Evolutionary conservation across 257 asterid genomes (phyloP), one percentile per base, ranked within the genome.

Genomic region (Rehmannia glutinosa): DNA sequence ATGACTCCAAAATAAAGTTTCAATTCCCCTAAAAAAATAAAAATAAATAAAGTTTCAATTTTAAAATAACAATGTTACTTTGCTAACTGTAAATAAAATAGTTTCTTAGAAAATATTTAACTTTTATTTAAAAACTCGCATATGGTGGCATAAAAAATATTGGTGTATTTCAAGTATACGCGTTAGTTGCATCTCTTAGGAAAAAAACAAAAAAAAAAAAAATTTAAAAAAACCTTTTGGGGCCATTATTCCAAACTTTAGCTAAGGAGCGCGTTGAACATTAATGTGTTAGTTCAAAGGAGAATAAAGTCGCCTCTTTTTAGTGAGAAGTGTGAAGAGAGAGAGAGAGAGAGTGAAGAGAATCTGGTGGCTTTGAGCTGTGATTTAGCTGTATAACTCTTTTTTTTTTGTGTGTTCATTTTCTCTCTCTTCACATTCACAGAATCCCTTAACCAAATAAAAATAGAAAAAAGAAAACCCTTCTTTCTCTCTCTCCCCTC

Each of bases 311-410:
- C 73, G 64, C 54, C 68, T 59, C 51, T 33, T 16, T 15, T 10
- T 49, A 35, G 61, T 28, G 77, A 19, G 38, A 8, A 19, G 65
- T 20, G 47, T 23, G 67, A 68, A 42, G 69, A 73, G 68, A 70
- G 76, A 70, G 79, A 32, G n/a, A n/a, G n/a, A n/a, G n/a, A n/a
- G n/a, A n/a, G n/a, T n/a, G n/a, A n/a, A n/a, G n/a, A n/a, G n/a
- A n/a, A 42, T 73, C 73, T 81, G 80, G 90, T 86, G 89, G 87
- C 81, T 78, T 85, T 82, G 97, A 89, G 97, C 97, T 89, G 97
- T 89, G 91, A 73, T 77, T 73, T 87, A 87, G 97, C 96, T 90
- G 96, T 79, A 87, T n/a, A n/a, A 52, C 15, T 36, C 52, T 59
- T 68, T 64, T 36, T 15, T 3, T 32, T 32, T 32, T 32, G 7